Conservation (phyloP, 345 rosid genomes). For the Iberis pinnata region DNA sequence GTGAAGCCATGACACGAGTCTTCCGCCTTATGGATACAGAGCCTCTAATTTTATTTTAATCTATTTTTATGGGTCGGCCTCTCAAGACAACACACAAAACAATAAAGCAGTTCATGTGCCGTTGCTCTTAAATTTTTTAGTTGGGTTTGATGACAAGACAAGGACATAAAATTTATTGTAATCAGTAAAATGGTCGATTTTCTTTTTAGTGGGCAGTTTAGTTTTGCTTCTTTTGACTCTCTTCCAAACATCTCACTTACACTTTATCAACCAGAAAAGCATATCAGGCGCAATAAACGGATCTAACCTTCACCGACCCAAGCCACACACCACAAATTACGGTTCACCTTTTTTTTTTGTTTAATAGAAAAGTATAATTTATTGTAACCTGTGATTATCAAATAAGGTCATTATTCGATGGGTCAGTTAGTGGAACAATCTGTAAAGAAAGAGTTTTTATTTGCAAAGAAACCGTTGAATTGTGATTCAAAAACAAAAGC, state of each 20-base stretch:
- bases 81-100: background rate
- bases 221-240: background rate
- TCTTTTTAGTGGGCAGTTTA: no score
- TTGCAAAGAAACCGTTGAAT: background rate
- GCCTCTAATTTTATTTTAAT: background rate
- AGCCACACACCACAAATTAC: slow-evolving; percentile 20
- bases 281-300: slow-evolving; percentile 26
- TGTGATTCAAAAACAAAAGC: slow-evolving; percentile 12
- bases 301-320: slow-evolving; percentile 16
- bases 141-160: slow-evolving; percentile 24
- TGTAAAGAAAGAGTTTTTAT: background rate
- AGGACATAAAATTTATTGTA: slow-evolving; percentile 3
- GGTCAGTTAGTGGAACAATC: slow-evolving; percentile 13
- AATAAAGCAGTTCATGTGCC: slow-evolving; percentile 25
- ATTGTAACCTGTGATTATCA: background rate
- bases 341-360: background rate
- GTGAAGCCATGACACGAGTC: slow-evolving; percentile 19
- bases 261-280: slow-evolving; percentile 9
- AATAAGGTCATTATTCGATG: slow-evolving; percentile 7
- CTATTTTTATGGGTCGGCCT: slow-evolving; percentile 3
- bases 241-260: background rate
- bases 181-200: background rate
- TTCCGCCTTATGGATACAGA: slow-evolving; percentile 10
- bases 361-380: background rate
- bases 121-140: slow-evolving; percentile 19